phyloP scores from a whole-genome alignment of 805 yeast genomes.

The Grigorovia humatica region DNA sequence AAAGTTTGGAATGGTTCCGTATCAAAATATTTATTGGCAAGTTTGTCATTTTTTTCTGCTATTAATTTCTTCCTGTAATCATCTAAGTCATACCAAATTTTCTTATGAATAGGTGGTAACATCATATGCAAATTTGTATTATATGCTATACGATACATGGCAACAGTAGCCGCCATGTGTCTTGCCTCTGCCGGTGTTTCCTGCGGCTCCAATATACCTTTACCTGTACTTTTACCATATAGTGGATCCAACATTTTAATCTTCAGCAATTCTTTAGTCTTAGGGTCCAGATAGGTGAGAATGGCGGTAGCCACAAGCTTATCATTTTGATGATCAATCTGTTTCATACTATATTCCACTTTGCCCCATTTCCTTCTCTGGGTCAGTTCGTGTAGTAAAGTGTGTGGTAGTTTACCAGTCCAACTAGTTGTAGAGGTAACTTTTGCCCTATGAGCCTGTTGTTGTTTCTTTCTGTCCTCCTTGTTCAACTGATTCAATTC shows the following conservation, averaged over 20 bases:
- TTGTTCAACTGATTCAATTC: slow-evolving; percentile 9
- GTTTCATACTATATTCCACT: slow-evolving; percentile 65
- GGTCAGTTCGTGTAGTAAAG: slow-evolving; percentile 74
- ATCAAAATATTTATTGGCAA: slow-evolving; percentile 45
- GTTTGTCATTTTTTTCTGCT: slow-evolving; percentile 33
- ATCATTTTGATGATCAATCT: slow-evolving; percentile 38
- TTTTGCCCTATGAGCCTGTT: slow-evolving; percentile 32
- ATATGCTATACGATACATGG: slow-evolving; percentile 66
- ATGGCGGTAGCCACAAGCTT: slow-evolving; percentile 49
- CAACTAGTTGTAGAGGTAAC: slow-evolving; percentile 67
- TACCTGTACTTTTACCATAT: slow-evolving; percentile 32
- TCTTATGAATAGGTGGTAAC: slow-evolving; percentile 72
- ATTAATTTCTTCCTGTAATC: slow-evolving; percentile 41
- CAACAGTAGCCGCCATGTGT: slow-evolving; percentile 83
- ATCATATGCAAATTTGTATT: slow-evolving; percentile 80
- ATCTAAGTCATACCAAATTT: slow-evolving; percentile 68
- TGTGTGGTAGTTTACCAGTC: slow-evolving; percentile 92
- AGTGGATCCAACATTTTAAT: slow-evolving; percentile 44
- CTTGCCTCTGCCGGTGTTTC: slow-evolving; percentile 84
- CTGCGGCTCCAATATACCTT: slow-evolving; percentile 47
- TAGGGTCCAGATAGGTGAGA: slow-evolving; percentile 68
- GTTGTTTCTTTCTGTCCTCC: slow-evolving; percentile 17
- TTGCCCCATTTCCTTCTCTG: slow-evolving; percentile 86
- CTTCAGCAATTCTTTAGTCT: slow-evolving; percentile 55
- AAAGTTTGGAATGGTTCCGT: slow-evolving; percentile 69